Percentiles rank a stretch among this genome's conserved stretches.
Evolutionary conservation across 140 eudicot species (phyloP).

Genomic region (Ambrosia hybrid): DNA sequence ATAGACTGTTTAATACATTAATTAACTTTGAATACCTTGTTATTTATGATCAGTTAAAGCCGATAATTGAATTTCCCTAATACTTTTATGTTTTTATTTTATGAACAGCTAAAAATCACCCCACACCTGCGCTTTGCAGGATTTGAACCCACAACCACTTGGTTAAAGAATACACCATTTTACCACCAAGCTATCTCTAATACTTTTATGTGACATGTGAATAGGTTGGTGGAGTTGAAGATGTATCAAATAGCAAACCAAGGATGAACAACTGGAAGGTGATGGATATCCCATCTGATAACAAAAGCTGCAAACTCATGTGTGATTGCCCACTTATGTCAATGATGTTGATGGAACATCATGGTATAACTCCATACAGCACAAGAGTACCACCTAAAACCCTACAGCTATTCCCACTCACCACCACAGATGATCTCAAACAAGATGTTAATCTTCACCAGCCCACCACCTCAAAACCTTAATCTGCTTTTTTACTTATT

Average conservation of each 20-base stretch:
- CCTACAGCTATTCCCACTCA: slow-evolving; percentile 67
- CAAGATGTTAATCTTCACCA: neutral
- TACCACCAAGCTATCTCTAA: no score
- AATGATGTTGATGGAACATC: slow-evolving; percentile 41
- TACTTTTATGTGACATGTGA: neutral
- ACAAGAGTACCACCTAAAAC: slow-evolving; percentile 53
- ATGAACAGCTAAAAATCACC: no score
- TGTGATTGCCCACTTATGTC: slow-evolving; percentile 41
- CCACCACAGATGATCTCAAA: slow-evolving; percentile 33
- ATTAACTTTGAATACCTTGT: neutral
- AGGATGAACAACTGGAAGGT: slow-evolving; percentile 33
- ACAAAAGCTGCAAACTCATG: slow-evolving; percentile 31
- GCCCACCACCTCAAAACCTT: slow-evolving; percentile 30
- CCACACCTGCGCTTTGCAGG: no score
- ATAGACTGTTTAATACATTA: neutral
- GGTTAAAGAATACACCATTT: no score
- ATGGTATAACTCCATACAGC: slow-evolving; percentile 39
- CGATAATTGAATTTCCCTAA: neutral
- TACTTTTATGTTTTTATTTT: neutral
- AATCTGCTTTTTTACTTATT: slow-evolving; percentile 22
- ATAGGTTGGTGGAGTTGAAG: slow-evolving; percentile 32
- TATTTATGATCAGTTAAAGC: slow-evolving; percentile 12
- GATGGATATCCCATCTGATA: slow-evolving; percentile 37
- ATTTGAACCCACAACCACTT: no score
- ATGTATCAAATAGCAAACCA: slow-evolving; percentile 20